Base-by-base conservation (phyloP, 2,329 filamentous ascomycete species). In the Elsinoe australis region DNA sequence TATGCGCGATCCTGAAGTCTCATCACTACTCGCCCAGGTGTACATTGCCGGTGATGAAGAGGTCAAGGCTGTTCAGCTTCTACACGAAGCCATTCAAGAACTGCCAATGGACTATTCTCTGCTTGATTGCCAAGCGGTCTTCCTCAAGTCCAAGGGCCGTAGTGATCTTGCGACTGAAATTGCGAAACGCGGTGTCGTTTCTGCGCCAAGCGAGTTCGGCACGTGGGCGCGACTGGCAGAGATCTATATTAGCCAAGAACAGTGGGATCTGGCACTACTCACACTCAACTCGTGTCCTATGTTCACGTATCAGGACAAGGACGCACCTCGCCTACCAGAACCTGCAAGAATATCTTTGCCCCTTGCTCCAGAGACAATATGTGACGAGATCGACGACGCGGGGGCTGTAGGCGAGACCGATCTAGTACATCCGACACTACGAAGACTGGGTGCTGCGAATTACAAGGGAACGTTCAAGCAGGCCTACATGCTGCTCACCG, bases 241-340 rank as follows among this genome's bases (percentile, higher is more conserved):
- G 63, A 85, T 96, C 24, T 98, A 98, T 58, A 86, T 96, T 49
- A 79, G 83, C 42, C 79, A 94, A 68, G 92, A 98, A 64, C 87
- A 94, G 62, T 98, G 92, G 88, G 92, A 96, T 61, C 80, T 96
- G 56, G 92, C 92, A 0, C 76, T 98, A 18, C 82, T 94, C 4
- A 96, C 92, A 3, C 75, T 98, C 46, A 98, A 98, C 69, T 98
- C 92, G 14, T 98, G 92, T 65, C 92, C 92, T 6, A 98, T 98
- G 92, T 98, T 98, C 66, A 98, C 92, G 5, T 96, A 98, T 66
- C 92, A 96, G 67, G 92, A 98, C 67, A 96, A 95, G 66, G 92
- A 98, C 64, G 84, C 88, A 4, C 92, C 92, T 3, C 71, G 92
- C 51, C 90, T 96, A 84, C 92, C 92, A 1, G 88, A 95, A 61